Percentiles rank a stretch among this genome's conserved stretches.
Evolutionary conservation across 1,284 basidiomycete genomes (phyloP).

Genomic region (Neotropicomus parvogracilis): DNA sequence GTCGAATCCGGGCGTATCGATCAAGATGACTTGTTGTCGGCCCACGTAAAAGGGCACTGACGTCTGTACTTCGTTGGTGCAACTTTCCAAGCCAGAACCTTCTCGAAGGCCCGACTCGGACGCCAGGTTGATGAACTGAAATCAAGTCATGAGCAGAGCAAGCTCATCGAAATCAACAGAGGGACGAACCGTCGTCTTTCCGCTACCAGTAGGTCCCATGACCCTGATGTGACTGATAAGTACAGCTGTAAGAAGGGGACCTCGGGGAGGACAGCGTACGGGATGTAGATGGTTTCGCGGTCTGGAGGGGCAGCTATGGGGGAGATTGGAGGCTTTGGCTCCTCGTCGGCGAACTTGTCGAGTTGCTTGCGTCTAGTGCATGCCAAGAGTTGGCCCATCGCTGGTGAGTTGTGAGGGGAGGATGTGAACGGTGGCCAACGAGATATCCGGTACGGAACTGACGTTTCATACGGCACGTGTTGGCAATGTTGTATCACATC

Average conservation of each 20-base stretch:
- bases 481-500: constrained; percentile 31
- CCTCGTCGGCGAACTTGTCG: constrained; percentile 28
- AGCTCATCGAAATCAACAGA: neutral
- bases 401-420: constrained; percentile 16
- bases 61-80: constrained; percentile 36
- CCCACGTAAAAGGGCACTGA: constrained; percentile 30
- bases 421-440: constrained; percentile 15
- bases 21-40: constrained; percentile 30
- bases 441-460: constrained; percentile 30
- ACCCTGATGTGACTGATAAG: constrained; percentile 34
- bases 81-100: constrained; percentile 35
- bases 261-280: constrained; percentile 19
- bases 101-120: constrained; percentile 34
- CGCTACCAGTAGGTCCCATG: constrained; percentile 35
- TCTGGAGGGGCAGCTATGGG: constrained; percentile 10
- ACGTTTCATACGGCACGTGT: constrained; percentile 31
- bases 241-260: neutral
- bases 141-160: constrained; percentile 10
- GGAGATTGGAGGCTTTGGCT: constrained; percentile 21
- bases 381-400: constrained; percentile 30
- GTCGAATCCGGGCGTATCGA: constrained; percentile 41
- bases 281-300: constrained; percentile 31
- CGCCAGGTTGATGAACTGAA: constrained; percentile 37
- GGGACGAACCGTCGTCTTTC: constrained; percentile 34
- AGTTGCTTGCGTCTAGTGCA: constrained; percentile 30